Evolutionary conservation across 495 filamentous ascomycete species (phyloP), one percentile per base, ranked within the genome.

Genomic region (Talaromyces stipitatus): DNA sequence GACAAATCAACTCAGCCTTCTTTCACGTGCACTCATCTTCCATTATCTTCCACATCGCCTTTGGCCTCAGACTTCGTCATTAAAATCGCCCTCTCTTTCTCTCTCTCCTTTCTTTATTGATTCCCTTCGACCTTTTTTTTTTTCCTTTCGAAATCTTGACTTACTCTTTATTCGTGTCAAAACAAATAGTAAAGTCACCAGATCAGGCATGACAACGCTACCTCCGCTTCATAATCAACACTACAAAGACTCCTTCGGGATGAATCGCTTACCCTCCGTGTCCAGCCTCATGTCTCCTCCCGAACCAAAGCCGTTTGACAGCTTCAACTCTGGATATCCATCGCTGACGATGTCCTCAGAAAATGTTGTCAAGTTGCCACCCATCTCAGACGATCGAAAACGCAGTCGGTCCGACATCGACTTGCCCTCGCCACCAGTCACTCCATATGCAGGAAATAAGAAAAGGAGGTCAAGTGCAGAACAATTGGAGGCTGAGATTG

Each of bases 241-340:
- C 18, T 32, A 24, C 55, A 23, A 26, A 16, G 8, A 5, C 32
- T 10, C 52, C 30, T 38, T 38, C 66, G 76, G 60, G 50, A 81
- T 79, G 76, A 73, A 77, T 71, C 74, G 70, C 55, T 62, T 81
- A 58, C 76, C 78, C 26, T 71, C 73, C 33, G 73, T 81, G 16
- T 75, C 79, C 64, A 89, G 78, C 66, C 77, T 91, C 33, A 87
- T 91, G 83, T 91, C 88, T 32, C 88, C 88, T 22, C 88, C 88
- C 47, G 86, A 89, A 64, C 71, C 76, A 8, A 76, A 81, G 60
- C 80, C 81, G 20, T 71, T 83, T 50, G 86, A 90, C 46, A 81
- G 64, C 46, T 89, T 88, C 69, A 68, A 73, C 36, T 65, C 69
- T 55, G 57, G 67, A 20, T 66, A 63, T 48, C 22, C 45, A 24